Base-by-base conservation (phyloP, 768 basidiomycete genomes). In the Thelephora ganbajun region DNA sequence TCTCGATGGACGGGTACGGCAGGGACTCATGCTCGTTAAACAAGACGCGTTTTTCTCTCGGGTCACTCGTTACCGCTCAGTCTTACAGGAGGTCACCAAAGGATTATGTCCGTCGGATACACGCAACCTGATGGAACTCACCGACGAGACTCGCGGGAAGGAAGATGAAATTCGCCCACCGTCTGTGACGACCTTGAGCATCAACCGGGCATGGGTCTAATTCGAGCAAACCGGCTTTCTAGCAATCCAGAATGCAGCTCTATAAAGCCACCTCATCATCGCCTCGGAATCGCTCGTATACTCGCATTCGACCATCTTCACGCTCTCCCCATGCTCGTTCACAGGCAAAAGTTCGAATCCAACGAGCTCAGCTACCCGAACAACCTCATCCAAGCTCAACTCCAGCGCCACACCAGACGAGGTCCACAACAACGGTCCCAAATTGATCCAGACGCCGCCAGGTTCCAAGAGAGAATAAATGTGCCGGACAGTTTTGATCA, bases 201-300 rank as follows among this genome's bases (percentile, higher is more conserved):
- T 30, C 26, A 30, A 30, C 26, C n/a, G n/a, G 9, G 5, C 9
- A 30, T 30, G 26, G 9, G 9, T 30, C 26, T 30, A 30, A 9
- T 30, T 9, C 26, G 9, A 30, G 26, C 9, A 9, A 30, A 30
- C 26, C 19, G 44, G 23, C 56, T 70, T 76, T 33, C 55, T 65
- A 1, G 77, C 78, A 3, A 77, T 72, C 79, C 79, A 83, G 58
- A 79, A 80, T 54, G 82, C 79, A 0, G 80, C 73, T 53, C 69
- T 66, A 57, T 82, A 83, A 6, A 77, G 66, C 77, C 78, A 82
- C 14, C 67, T 67, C 78, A 84, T 80, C 79, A 84, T 81, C 16
- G 79, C 79, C 26, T 68, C 62, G 44, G 55, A 51, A 59, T 82
- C 79, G 2, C 68, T 67, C 0, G 80, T 81, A 56, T 84, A 83